A percentile compares a stretch with the other conserved stretches of the same genome.
These are phyloP conservation scores for Epichloe sp. DNA, from an alignment of 2,329 filamentous ascomycete species.

Conservation along the genomic window DNA sequence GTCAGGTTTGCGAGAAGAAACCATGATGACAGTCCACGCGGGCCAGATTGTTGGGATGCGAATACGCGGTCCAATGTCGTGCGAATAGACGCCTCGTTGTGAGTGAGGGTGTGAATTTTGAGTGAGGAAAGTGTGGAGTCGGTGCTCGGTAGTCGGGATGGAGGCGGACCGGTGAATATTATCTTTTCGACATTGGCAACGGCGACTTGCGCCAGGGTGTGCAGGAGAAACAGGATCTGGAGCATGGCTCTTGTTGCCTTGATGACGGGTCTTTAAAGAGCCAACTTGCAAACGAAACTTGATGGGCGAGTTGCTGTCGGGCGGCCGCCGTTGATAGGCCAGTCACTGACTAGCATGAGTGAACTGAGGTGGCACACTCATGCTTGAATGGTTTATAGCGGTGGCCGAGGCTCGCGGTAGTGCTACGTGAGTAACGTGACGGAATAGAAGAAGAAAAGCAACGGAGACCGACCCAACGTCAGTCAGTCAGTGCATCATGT, in stretches of 20 bases:
- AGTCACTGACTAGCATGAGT: too few relatives aligned
- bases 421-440: background rate
- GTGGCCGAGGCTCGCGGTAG: background rate
- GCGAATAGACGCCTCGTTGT: conserved; percentile 40
- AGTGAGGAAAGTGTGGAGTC: conserved; percentile 36
- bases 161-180: conserved; percentile 65
- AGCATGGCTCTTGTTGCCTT: background rate
- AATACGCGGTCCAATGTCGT: conserved; percentile 57
- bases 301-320: too few relatives aligned
- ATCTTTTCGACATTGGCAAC: conserved; percentile 84
- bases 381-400: too few relatives aligned
- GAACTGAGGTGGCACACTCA: too few relatives aligned
- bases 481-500: too few relatives aligned
- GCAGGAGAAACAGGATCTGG: background rate
- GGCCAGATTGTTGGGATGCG: conserved; percentile 20
- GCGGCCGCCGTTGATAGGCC: too few relatives aligned
- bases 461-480: too few relatives aligned
- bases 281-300: background rate
- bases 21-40: conserved; percentile 58
- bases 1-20: conserved; percentile 58
- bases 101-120: conserved; percentile 51
- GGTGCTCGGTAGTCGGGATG: conserved; percentile 36
- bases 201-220: conserved; percentile 7
- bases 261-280: background rate
- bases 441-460: too few relatives aligned